Evolutionary conservation across 345 rosid genomes (phyloP), one percentile per base, ranked within the genome.

Genomic region (Linum lewisii): DNA sequence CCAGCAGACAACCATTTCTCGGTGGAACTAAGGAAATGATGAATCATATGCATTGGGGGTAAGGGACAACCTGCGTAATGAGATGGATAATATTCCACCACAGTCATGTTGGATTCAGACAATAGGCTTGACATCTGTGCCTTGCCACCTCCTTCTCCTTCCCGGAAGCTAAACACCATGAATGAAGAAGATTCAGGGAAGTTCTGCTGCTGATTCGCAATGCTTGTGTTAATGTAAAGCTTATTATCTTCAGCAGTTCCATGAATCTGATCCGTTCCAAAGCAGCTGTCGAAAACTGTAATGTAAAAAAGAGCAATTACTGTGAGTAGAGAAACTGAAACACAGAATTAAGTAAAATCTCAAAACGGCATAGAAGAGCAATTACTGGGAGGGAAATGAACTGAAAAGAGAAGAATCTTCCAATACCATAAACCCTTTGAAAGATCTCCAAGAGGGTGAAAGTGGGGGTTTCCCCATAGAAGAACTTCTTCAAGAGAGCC

Each of bases 341-440:
- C 26, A 6, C 18, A 54, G 18, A 22, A 54, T 15, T 54, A 19
- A 22, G 1, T 19, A 49, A 55, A 37, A 61, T 18, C 8, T 21
- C 36, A 44, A 10, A 32, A 21, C 3, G 19, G 21, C 45, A 23
- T 2, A 11, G 2, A 26, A 1, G 9, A n/a, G 36, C 57, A 45
- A 26, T n/a, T n/a, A n/a, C n/a, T n/a, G 36, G 47, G 14, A 36
- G 50, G 65, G n/a, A 24, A 54, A 7, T 21, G 50, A 50, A 7
- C 50, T 29, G 34, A 5, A 45, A 51, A 29, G 7, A 1, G 7
- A 5, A 29, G 34, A 42, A 16, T 16, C 9, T 42, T 42, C 14
- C n/a, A n/a, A n/a, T 84, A 87, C 95, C 95, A 61, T 81, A 83
- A 69, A 84, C 78, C 74, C 92, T 83, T 69, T 87, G 89, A 20